Conservation (phyloP, 345 rosid species). For the Kernera saxatilis region DNA sequence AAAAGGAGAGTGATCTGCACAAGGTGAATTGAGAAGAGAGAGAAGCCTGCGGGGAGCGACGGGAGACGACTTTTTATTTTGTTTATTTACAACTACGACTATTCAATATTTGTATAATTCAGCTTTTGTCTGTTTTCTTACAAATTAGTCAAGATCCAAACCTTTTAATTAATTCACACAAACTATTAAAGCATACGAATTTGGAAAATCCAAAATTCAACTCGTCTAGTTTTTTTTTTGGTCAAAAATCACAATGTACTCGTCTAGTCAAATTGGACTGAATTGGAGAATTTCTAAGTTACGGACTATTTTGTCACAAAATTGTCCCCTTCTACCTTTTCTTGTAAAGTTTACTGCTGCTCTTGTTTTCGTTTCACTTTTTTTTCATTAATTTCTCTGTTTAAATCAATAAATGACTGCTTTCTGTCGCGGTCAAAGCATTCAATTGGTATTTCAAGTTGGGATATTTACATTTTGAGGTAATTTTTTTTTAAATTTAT, state of each 20-base stretch:
- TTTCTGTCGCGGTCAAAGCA: neutral
- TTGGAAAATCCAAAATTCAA: neutral
- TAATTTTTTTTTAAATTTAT: no score
- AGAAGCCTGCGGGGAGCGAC: slow-evolving; percentile 16
- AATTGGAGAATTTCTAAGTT: neutral
- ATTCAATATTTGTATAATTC: slow-evolving; percentile 11
- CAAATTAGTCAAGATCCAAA: neutral
- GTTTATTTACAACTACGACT: slow-evolving; percentile 7
- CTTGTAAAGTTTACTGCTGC: neutral
- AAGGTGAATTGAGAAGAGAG: neutral
- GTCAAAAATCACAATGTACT: neutral
- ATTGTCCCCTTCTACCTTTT: neutral
- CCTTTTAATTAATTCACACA: no score
- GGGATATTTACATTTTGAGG: no score
- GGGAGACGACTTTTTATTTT: slow-evolving; percentile 23
- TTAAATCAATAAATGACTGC: neutral
- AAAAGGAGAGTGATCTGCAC: slow-evolving; percentile 21
- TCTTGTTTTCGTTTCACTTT: neutral
- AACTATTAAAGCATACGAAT: neutral
- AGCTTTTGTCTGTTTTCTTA: neutral
- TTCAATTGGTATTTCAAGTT: neutral
- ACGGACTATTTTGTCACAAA: neutral
- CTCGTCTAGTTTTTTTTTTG: neutral
- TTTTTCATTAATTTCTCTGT: neutral
- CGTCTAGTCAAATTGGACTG: neutral